Evolutionary conservation across 1,139 yeast species (phyloP), one percentile per base, ranked within the genome.

Genomic region (Nakaseomyces glabratus): DNA sequence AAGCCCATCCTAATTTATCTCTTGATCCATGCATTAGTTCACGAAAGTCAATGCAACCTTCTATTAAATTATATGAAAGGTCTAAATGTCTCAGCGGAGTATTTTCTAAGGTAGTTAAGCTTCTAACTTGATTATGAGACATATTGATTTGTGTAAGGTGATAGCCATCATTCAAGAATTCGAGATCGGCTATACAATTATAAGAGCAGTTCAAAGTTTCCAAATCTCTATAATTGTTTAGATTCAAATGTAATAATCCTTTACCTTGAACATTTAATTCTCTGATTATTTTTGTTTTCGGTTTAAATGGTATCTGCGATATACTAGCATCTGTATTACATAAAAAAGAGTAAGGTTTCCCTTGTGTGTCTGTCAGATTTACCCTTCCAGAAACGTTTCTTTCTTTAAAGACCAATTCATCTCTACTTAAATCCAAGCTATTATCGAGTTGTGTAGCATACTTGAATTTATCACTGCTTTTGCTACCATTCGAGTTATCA

Each of bases 141-240:
- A 54, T 35, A 31, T 53, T 37, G 6, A 52, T 38, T 3, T 42
- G 29, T 20, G 43, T 37, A 19, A 52, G 39, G 35, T 47, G 52
- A 6, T 37, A 33, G 23, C 42, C 41, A 4, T 36, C 30, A 12
- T 44, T 36, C n/a, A 51, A 12, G 13, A 44, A 26, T 12, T 40
- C 40, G 12, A 49, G 36, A 35, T 44, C 44, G 34, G 35, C 36
- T 32, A 36, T 44, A 10, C 31, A 32, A 39, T 51, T 52, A 26
- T 45, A 34, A 5, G 46, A 43, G 14, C 51, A 33, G 17, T 49
- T 37, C 4, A 52, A 18, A 16, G 39, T 36, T 33, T 52, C 55
- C 26, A 52, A 32, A 33, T 52, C 51, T 8, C 8, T 23, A 8
- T 12, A 20, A 13, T 19, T 20, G 11, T 6, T 5, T 14, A 28